Evolutionary conservation across 208 protist genomes (phyloP).

Genomic region (Entamoeba invadens): DNA sequence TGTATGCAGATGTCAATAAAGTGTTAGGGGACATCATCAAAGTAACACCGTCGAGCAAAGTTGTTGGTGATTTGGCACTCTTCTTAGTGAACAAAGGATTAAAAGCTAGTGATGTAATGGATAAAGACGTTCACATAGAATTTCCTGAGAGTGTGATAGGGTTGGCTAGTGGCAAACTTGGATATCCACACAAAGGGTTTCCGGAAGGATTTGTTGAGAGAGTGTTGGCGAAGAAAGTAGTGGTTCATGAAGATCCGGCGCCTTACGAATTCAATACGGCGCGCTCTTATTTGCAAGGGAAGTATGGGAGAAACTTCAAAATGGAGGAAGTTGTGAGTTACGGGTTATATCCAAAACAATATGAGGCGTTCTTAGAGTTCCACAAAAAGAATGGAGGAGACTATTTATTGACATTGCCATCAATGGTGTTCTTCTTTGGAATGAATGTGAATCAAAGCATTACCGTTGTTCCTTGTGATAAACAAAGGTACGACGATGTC

Average conservation of each 20-base stretch:
- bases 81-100: slow-evolving; percentile 24
- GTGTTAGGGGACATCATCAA: slow-evolving; percentile 54
- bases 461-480: not conserved
- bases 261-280: too few relatives aligned
- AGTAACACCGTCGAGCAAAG: slow-evolving; percentile 45
- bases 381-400: not conserved
- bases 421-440: not conserved
- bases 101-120: slow-evolving; percentile 24
- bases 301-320: not conserved
- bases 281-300: not conserved
- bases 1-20: slow-evolving; percentile 42
- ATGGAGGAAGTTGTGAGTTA: not conserved
- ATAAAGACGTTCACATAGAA: slow-evolving; percentile 5
- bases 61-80: slow-evolving; percentile 34
- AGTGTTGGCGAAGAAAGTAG: slow-evolving; percentile 1
- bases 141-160: slow-evolving; percentile 32
- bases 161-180: slow-evolving; percentile 28
- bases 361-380: not conserved
- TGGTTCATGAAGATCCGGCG: not conserved
- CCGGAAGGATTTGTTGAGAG: slow-evolving; percentile 21
- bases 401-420: not conserved
- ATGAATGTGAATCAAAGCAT: not conserved
- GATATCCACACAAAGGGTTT: slow-evolving; percentile 37
- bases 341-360: not conserved
- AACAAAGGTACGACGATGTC: not conserved